Conservation (phyloP, 345 rosid species). For the Melaleuca quinquenervia region DNA sequence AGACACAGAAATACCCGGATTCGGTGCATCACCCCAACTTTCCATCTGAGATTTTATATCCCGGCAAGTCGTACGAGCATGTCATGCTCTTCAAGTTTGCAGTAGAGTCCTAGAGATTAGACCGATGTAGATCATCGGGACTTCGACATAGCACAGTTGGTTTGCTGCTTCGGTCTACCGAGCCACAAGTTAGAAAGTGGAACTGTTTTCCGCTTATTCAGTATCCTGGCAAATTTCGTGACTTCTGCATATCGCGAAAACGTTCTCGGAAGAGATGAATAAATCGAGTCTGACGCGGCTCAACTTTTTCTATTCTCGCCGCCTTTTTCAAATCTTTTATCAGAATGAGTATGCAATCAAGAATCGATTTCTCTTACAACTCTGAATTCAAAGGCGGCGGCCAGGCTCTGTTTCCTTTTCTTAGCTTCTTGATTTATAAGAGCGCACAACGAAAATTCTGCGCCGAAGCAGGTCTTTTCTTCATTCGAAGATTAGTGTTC, state of each 20-base stretch:
- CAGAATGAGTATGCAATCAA: background rate
- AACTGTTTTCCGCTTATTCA: background rate
- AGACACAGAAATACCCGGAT: conserved; percentile 84
- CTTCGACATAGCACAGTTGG: background rate
- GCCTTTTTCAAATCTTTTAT: background rate
- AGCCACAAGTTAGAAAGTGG: background rate
- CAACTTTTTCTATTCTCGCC: background rate
- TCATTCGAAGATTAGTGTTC: background rate
- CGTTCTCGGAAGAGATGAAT: background rate
- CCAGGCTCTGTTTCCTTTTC: background rate
- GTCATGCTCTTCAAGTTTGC: conserved; percentile 59
- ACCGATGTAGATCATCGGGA: background rate
- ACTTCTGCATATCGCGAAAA: background rate
- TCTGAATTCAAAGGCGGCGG: background rate
- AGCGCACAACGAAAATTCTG: background rate
- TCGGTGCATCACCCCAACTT: conserved; percentile 63
- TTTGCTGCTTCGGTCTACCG: background rate
- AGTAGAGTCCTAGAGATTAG: background rate
- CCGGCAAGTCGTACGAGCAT: conserved; percentile 53
- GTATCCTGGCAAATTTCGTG: background rate
- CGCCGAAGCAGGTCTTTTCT: background rate
- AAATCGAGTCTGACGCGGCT: background rate
- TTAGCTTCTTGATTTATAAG: background rate
- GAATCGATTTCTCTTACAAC: background rate
- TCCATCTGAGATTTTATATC: conserved; percentile 54